Conservation (phyloP, 1,139 yeast species). For the Sugiyamaella xylanicola region DNA sequence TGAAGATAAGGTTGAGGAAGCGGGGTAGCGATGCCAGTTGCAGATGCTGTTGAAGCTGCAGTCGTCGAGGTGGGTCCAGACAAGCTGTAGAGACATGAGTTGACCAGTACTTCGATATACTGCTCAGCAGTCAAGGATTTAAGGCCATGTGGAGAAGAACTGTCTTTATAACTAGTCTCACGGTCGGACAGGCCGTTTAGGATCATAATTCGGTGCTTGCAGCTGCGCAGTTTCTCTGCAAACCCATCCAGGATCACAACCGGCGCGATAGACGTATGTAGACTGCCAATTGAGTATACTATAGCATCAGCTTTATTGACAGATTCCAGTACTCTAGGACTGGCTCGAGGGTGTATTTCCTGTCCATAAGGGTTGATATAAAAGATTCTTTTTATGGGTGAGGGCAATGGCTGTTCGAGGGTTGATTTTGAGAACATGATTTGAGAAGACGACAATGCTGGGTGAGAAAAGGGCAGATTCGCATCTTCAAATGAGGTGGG, state of each 20-base stretch:
- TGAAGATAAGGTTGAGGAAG: background rate
- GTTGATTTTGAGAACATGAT: constrained; percentile 66
- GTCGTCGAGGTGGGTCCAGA: constrained; percentile 11
- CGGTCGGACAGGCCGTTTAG: constrained; percentile 75
- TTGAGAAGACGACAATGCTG: constrained; percentile 73
- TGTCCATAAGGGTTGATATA: constrained; percentile 89
- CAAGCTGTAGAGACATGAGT: constrained; percentile 41
- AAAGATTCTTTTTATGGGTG: constrained; percentile 73
- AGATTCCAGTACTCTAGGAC: constrained; percentile 59
- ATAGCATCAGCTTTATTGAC: constrained; percentile 54
- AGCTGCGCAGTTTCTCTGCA: constrained; percentile 46
- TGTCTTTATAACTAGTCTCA: constrained; percentile 71
- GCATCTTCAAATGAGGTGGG: constrained; percentile 51
- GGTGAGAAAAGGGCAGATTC: constrained; percentile 75
- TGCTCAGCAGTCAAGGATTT: constrained; percentile 39
- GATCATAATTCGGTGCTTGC: constrained; percentile 45
- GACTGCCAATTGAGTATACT: constrained; percentile 81
- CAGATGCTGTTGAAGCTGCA: constrained; percentile 6
- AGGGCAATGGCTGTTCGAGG: constrained; percentile 59
- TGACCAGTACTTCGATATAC: constrained; percentile 57
- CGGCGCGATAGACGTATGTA: constrained; percentile 85
- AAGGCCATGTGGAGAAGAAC: constrained; percentile 33
- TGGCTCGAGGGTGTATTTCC: constrained; percentile 79
- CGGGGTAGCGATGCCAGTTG: constrained; percentile 8
- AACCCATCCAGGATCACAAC: constrained; percentile 72